Evolutionary conservation across 306 rosid genomes (phyloP), one percentile per base, ranked within the genome.

Genomic region (Citrullus colocynthis): DNA sequence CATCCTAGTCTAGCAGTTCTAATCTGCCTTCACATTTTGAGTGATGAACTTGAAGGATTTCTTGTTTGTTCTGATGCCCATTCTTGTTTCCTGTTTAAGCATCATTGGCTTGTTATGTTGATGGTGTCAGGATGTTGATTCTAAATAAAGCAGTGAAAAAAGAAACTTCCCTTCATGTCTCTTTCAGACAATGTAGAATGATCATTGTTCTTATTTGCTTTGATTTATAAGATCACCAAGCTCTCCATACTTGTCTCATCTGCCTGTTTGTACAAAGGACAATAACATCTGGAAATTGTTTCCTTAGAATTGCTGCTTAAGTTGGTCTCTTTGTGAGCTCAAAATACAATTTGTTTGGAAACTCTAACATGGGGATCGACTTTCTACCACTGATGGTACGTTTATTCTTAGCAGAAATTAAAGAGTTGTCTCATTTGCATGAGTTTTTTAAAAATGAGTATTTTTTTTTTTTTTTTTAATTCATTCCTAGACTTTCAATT

Each of bases 1-100:
- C 70, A 37, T 58, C 41, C 20, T 76, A 41, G 36, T 76, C 79
- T 4, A 51, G 77, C 77, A 72, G 60, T 72, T 72, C 60, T 30
- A 15, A 28, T 32, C 77, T 51, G 77, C 60, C 58, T 24, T 72
- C 14, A 28, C 9, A 34, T 72, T 73, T 42, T 42, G 34, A 41
- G 55, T 7, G 48, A 49, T 7, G 21, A 16, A 66, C 52, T 64
- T n/a, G 60, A 15, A 51, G 9, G 30, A 52, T 17, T 74, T 74
- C 17, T 32, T 74, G 74, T 41, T 67, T 48, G 48, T 51, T 52
- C 2, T 74, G 44, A 28, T 37, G 16, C 61, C 2, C 4, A 15
- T 73, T 32, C 39, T 51, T 32, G 9, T 14, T 49, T 52, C 30
- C 77, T 52, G 17, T 51, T 28, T n/a, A 48, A 28, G 61, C 77